These are phyloP conservation scores for Hemisphaericaspora xylofermentans DNA, from an alignment of 1,139 yeast genomes.

Conservation along the genomic window DNA sequence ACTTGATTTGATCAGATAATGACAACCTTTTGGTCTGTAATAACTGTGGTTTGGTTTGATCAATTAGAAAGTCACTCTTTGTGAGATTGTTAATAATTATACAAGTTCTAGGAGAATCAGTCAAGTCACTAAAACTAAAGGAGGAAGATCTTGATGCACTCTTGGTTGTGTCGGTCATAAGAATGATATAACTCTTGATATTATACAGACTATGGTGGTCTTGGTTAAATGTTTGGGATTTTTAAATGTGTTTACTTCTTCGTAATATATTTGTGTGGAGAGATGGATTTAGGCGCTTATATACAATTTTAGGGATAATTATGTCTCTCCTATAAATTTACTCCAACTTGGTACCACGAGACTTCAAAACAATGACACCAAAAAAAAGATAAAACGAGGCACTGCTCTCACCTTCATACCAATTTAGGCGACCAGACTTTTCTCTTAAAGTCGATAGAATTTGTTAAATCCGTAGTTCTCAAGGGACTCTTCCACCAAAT, in stretches of 20 bases:
- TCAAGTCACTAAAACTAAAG: constrained; percentile 1
- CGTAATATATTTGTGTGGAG: no score
- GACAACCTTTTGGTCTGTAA: constrained; percentile 19
- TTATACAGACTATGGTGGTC: no score
- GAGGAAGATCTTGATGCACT: constrained; percentile 6
- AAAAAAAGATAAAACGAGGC: background rate
- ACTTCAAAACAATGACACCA: background rate
- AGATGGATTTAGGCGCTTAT: no score
- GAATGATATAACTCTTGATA: background rate
- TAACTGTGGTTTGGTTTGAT: constrained; percentile 10
- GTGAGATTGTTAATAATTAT: constrained; percentile 38
- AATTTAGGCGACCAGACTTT: no score
- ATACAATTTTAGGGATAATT: no score
- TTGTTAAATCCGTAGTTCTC: no score
- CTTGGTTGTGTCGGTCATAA: background rate
- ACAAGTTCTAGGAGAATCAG: constrained; percentile 26
- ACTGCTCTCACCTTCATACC: no score
- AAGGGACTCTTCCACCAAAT: no score
- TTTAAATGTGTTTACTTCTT: no score
- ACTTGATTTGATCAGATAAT: constrained; percentile 37
- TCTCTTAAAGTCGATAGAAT: no score
- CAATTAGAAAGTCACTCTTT: constrained; percentile 31
- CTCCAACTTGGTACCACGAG: background rate
- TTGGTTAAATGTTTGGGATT: no score
- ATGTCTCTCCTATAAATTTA: no score